These are phyloP conservation scores for Pseudopediastrum boryanum DNA, from an alignment of 139 green algal genomes.

Conservation along the genomic window DNA sequence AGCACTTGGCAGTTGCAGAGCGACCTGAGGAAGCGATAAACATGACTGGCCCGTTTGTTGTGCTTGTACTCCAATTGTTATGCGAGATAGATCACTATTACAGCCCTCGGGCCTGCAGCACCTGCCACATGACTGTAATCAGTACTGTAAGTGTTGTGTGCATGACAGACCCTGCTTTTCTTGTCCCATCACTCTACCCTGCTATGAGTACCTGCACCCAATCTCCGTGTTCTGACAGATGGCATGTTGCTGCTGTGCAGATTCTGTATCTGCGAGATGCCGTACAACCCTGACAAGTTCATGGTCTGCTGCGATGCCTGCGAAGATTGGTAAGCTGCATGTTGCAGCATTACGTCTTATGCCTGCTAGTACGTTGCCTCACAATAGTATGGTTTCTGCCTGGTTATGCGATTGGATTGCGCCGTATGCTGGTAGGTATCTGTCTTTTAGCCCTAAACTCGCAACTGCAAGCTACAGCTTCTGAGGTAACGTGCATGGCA, in stretches of 20 bases:
- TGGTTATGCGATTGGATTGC: background rate
- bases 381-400: background rate
- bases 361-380: background rate
- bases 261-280: slow-evolving; percentile 85
- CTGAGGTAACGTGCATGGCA: background rate
- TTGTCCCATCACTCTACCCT: too few species aligned
- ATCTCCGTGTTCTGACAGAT: background rate
- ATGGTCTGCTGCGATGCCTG: slow-evolving; percentile 83
- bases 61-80: too few species aligned
- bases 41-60: too few species aligned
- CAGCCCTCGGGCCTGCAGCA: too few species aligned
- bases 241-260: slow-evolving; percentile 26
- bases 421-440: too few species aligned
- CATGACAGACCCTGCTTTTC: too few species aligned
- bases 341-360: background rate
- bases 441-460: background rate
- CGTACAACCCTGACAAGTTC: slow-evolving; percentile 86
- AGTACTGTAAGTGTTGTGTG: too few species aligned
- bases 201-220: background rate
- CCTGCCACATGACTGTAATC: too few species aligned
- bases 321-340: slow-evolving; percentile 68
- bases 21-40: too few species aligned
- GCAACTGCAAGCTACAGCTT: background rate
- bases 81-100: too few species aligned
- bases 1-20: too few species aligned